phyloP scores from a whole-genome alignment of 1,284 basidiomycete species.

The Malassezia obtusa region DNA sequence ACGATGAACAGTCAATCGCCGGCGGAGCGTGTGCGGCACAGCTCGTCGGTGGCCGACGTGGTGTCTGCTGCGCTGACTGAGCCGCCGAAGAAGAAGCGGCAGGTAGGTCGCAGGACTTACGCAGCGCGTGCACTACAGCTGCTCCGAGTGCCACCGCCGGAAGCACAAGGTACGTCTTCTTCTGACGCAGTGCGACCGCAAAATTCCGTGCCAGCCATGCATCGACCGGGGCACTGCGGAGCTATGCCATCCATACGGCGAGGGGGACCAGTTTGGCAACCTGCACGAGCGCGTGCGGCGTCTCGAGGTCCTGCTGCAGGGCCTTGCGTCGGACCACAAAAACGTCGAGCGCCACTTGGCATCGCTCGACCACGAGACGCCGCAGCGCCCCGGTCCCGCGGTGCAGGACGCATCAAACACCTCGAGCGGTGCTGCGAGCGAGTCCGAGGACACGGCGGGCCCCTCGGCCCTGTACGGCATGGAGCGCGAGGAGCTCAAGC shows the following conservation, averaged over 20 bases:
- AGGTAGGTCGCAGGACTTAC: constrained; percentile 11
- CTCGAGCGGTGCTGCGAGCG: too few species aligned
- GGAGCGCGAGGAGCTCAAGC: constrained; percentile 35
- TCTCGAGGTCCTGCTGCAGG: constrained; percentile 42
- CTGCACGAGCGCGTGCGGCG: constrained; percentile 36
- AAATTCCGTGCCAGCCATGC: constrained; percentile 39
- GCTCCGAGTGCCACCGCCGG: constrained; percentile 40
- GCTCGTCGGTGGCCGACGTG: constrained; percentile 26
- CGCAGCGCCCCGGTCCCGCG: not conserved
- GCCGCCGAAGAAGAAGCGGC: constrained; percentile 32
- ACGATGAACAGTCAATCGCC: not conserved
- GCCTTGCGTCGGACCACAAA: constrained; percentile 36
- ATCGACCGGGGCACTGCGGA: constrained; percentile 39
- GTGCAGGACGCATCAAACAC: too few species aligned
- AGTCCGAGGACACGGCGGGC: not conserved
- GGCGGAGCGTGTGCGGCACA: not conserved
- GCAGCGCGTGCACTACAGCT: constrained; percentile 39
- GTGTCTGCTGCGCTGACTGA: constrained; percentile 34
- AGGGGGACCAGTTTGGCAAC: constrained; percentile 41
- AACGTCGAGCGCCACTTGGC: not conserved
- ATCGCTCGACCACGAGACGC: not conserved
- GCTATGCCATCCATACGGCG: constrained; percentile 35
- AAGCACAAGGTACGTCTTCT: constrained; percentile 28
- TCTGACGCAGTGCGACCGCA: constrained; percentile 28
- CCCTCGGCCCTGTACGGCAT: constrained; percentile 19